Evolutionary conservation across 208 protist species (phyloP), one percentile per base, ranked within the genome.

Genomic region (Leishmania braziliensis): DNA sequence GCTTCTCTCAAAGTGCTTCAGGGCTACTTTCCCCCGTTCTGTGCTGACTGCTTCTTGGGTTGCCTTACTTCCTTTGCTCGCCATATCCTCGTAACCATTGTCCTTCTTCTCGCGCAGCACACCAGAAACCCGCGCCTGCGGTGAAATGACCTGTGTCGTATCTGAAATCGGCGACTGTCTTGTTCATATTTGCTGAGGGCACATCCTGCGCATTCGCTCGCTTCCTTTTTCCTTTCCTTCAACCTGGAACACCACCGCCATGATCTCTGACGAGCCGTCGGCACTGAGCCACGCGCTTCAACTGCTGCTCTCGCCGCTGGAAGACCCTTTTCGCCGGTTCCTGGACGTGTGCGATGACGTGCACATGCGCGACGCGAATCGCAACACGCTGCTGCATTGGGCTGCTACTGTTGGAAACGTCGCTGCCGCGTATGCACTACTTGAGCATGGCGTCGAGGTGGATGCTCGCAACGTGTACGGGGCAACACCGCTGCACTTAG

Each of bases 321-420:
- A 91, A 2, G 50, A 76, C 12, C 75, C 26, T 3, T 90, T 97
- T 75, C 56, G 83, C 12, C 87, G 90, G 5, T 95, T 86, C 74
- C 62, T 90, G 8, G 86, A 93, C 29, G 58, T 89, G 12, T 93
- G 86, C 63, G 88, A 93, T 51, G 84, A 88, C 68, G 63, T 94
- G 10, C 78, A 89, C 71, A 71, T 90, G 48, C 63, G 78, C n/a
- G 91, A 95, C 54, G 76, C 72, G 0, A 70, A 63, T 9, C 80
- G 87, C 10, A 97, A 97, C 74, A 91, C 86, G 18, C 72, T 95
- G 29, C 82, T 97, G 43, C 94, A 97, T 79, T 95, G 92, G 90
- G 91, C 90, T 2, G 86, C 90, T 0, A 75, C 87, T 9, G 56
- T 94, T 1, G 92, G 92, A 18, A 84, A 90, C 75, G 60, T 89